Conservation (phyloP, 495 filamentous ascomycete species). For the Pyronema domesticum region DNA sequence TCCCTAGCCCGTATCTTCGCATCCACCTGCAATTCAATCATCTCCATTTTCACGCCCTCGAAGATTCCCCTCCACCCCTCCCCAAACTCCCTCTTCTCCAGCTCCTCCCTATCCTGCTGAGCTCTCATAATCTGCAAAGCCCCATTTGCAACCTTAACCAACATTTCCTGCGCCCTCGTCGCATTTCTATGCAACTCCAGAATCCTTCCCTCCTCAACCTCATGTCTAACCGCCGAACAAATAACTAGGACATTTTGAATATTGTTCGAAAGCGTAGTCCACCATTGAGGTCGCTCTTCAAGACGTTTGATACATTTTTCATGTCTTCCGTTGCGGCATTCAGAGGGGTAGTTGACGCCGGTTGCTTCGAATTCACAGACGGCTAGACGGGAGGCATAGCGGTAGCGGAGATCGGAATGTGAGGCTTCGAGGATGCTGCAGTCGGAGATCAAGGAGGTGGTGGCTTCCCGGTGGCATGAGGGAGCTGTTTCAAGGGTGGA, state of each 20-base stretch:
- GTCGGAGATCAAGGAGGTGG: slow-evolving; percentile 14
- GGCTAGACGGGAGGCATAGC: slow-evolving; percentile 18
- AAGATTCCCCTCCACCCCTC: slow-evolving; percentile 5
- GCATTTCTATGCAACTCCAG: slow-evolving; percentile 19
- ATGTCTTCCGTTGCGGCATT: slow-evolving; percentile 10
- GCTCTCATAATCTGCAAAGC: slow-evolving; percentile 11
- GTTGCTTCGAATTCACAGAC: slow-evolving; percentile 23
- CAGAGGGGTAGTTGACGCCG: slow-evolving; percentile 16
- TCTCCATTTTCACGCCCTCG: neutral
- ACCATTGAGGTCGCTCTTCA: slow-evolving; percentile 21
- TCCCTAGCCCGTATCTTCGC: neutral
- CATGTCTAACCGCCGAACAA: slow-evolving; percentile 18
- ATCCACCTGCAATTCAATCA: neutral
- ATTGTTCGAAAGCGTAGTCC: slow-evolving; percentile 25
- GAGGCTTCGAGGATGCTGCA: slow-evolving; percentile 11
- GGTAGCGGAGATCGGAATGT: slow-evolving; percentile 9
- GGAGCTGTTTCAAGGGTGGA: slow-evolving; percentile 14
- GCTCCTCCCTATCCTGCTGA: neutral
- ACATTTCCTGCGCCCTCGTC: slow-evolving; percentile 15
- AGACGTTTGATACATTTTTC: slow-evolving; percentile 18
- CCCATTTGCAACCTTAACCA: slow-evolving; percentile 9
- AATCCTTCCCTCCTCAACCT: slow-evolving; percentile 21
- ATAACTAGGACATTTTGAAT: slow-evolving; percentile 19
- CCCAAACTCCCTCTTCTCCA: slow-evolving; percentile 8
- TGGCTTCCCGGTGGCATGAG: slow-evolving; percentile 18